Conservation (phyloP, 148 eudicot genomes). For the Oxyria digyna region DNA sequence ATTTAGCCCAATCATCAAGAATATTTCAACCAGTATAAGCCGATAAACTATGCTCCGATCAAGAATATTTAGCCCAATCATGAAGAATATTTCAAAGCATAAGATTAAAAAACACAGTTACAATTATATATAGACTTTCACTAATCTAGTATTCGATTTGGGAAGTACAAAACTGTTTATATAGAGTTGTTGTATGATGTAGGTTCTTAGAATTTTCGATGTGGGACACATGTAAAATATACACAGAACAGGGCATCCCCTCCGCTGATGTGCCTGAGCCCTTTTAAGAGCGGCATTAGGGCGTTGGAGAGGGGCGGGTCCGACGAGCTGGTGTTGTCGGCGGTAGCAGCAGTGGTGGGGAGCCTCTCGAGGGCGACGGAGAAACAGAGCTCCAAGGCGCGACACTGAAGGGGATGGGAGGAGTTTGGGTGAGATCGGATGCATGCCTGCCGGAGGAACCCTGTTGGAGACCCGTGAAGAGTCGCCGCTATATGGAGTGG, state of each 20-base stretch:
- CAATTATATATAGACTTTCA: too few species aligned
- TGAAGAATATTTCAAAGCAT: too few species aligned
- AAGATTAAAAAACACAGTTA: too few species aligned
- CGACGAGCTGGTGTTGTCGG: background rate
- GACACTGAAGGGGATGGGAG: constrained; percentile 88
- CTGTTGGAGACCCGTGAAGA: constrained; percentile 48
- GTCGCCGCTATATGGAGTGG: constrained; percentile 94
- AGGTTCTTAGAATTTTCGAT: too few species aligned
- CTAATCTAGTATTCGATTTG: too few species aligned
- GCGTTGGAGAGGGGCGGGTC: constrained; percentile 90
- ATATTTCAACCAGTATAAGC: too few species aligned
- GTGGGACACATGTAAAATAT: too few species aligned
- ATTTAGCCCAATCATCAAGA: too few species aligned
- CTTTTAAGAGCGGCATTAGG: constrained; percentile 77
- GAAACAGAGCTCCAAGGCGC: constrained; percentile 91
- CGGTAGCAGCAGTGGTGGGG: constrained; percentile 27
- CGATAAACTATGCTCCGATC: too few species aligned
- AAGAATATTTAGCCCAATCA: too few species aligned
- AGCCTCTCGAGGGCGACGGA: constrained; percentile 81
- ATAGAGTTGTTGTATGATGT: too few species aligned
- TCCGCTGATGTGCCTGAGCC: constrained; percentile 84
- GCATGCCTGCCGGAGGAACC: constrained; percentile 73
- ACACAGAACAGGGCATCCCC: constrained; percentile 96
- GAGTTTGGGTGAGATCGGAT: constrained; percentile 88
- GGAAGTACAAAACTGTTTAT: too few species aligned